phyloP scores from a whole-genome alignment of 2,329 filamentous ascomycete species.

The Penicillium palitans region DNA sequence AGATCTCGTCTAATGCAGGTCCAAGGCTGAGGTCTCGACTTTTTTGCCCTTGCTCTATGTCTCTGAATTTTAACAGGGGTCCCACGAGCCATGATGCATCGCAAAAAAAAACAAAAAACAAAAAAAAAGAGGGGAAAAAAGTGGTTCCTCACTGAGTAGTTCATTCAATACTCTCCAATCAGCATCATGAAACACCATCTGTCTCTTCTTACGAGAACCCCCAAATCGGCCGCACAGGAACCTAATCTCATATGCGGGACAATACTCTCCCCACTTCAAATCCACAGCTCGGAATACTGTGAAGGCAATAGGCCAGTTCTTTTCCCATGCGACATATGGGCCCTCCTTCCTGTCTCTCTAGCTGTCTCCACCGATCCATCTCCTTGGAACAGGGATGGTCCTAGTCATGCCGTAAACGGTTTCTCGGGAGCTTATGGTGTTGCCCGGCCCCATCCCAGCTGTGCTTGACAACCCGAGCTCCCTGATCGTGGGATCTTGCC shows the following conservation, averaged over 20 bases:
- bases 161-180: constrained; percentile 17
- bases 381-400: constrained; percentile 16
- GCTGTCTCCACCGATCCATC: constrained; percentile 10
- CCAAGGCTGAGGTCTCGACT: constrained; percentile 4
- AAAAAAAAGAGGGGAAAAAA: not conserved
- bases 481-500: constrained; percentile 20
- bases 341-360: not conserved
- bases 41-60: not conserved
- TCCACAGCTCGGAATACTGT: not conserved
- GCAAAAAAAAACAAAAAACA: not conserved
- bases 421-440: constrained; percentile 24
- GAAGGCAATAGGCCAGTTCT: not conserved
- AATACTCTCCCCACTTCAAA: constrained; percentile 10
- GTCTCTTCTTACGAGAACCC: constrained; percentile 6
- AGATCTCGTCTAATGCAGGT: constrained; percentile 10
- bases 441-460: constrained; percentile 33
- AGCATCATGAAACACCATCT: constrained; percentile 4
- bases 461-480: constrained; percentile 25
- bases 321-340: not conserved
- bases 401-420: constrained; percentile 21
- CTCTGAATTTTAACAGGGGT: constrained; percentile 11
- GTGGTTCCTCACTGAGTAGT: constrained; percentile 9
- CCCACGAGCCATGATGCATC: constrained; percentile 7
- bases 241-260: constrained; percentile 19
- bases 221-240: constrained; percentile 21